Percentiles rank a stretch among this genome's conserved stretches.
These are phyloP conservation scores for Salicornia ramosissima DNA, from an alignment of 148 eudicot species.

Conservation along the genomic window DNA sequence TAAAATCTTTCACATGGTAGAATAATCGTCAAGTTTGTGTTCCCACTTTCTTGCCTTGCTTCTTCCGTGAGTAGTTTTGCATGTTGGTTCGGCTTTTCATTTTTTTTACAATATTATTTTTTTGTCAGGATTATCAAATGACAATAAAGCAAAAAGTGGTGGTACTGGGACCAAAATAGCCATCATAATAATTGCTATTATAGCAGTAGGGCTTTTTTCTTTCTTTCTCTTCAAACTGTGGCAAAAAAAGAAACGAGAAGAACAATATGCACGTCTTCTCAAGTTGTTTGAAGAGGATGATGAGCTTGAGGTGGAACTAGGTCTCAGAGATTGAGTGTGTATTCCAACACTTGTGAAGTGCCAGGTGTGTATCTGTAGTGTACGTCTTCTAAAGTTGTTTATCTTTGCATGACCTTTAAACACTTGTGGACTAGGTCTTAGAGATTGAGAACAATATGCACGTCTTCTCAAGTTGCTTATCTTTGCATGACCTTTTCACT, in stretches of 20 bases:
- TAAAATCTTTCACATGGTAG: not conserved
- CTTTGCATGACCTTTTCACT: not conserved
- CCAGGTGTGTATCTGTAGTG: conserved; percentile 38
- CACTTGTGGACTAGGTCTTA: no score
- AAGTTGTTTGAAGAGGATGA: conserved; percentile 94
- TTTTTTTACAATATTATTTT: no score
- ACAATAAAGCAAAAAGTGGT: conserved; percentile 34
- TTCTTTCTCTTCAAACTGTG: conserved; percentile 70
- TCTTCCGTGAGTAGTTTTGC: not conserved
- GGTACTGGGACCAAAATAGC: conserved; percentile 51
- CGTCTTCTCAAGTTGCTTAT: no score
- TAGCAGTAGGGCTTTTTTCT: conserved; percentile 42
- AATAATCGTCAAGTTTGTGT: not conserved
- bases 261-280: conserved; percentile 79
- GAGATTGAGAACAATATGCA: no score
- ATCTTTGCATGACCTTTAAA: not conserved
- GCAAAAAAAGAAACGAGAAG: conserved; percentile 90
- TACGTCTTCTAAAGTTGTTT: no score
- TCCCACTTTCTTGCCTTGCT: not conserved
- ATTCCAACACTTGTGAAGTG: conserved; percentile 8
- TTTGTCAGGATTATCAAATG: conserved; percentile 51
- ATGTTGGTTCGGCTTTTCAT: not conserved
- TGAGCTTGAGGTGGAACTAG: conserved; percentile 91
- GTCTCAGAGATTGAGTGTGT: conserved; percentile 65
- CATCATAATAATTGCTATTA: conserved; percentile 45